Percentiles rank a stretch among this genome's conserved stretches.
These are phyloP conservation scores for Cercospora janseana DNA, from an alignment of 2,329 filamentous ascomycete genomes.

Conservation along the genomic window DNA sequence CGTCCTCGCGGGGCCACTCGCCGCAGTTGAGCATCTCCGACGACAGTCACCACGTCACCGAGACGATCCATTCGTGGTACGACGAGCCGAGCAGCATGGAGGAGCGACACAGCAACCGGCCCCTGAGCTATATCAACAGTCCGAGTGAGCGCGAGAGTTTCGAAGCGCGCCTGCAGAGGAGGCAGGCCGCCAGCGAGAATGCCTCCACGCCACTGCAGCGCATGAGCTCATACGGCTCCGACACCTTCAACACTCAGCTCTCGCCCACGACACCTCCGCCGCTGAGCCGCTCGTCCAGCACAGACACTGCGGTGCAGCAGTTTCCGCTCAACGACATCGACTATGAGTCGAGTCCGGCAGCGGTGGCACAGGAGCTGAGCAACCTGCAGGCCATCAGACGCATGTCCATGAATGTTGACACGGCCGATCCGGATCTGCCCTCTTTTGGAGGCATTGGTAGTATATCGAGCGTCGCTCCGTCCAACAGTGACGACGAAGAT, in stretches of 20 bases:
- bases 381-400: conserved; percentile 86
- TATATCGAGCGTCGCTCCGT: conserved; percentile 68
- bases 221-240: conserved; percentile 39
- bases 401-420: conserved; percentile 89
- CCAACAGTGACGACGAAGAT: conserved; percentile 71
- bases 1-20: conserved; percentile 42
- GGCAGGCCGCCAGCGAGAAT: conserved; percentile 26
- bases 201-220: conserved; percentile 27
- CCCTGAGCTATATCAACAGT: conserved; percentile 70
- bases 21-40: conserved; percentile 73
- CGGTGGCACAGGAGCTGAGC: conserved; percentile 87
- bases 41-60: conserved; percentile 89
- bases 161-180: conserved; percentile 33
- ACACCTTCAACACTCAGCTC: conserved; percentile 25
- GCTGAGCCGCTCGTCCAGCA: conserved; percentile 38
- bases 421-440: conserved; percentile 69
- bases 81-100: conserved; percentile 45
- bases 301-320: conserved; percentile 39
- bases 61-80: conserved; percentile 89
- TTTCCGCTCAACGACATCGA: conserved; percentile 79
- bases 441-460: conserved; percentile 59
- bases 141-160: conserved; percentile 53
- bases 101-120: conserved; percentile 64
- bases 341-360: conserved; percentile 84
- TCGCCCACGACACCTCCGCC: conserved; percentile 40